Conservation (phyloP, 148 eudicot species). For the Amaranthus cruentus region DNA sequence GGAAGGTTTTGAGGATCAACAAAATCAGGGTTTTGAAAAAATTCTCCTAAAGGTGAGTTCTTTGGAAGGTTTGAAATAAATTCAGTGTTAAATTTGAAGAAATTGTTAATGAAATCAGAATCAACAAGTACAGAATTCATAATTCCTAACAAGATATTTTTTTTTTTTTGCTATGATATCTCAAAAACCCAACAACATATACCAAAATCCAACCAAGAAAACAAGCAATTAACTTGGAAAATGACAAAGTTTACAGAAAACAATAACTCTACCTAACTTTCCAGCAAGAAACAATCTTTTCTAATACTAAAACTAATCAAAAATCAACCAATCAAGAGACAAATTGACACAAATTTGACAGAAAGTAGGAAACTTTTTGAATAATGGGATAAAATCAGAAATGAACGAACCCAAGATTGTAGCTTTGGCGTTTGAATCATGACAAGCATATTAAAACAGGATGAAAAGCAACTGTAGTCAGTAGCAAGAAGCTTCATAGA, state of each 20-base stretch:
- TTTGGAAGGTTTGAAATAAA: slow-evolving; percentile 20
- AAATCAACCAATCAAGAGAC: neutral
- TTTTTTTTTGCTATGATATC: neutral
- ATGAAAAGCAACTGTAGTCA: neutral
- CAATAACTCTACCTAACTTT: no score
- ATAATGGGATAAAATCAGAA: neutral
- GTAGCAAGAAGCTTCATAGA: slow-evolving; percentile 25
- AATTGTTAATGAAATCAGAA: slow-evolving; percentile 27
- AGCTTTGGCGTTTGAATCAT: neutral
- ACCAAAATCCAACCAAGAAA: neutral
- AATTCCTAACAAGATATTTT: neutral
- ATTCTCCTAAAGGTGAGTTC: slow-evolving; percentile 19
- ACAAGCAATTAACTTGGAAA: neutral
- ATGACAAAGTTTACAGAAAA: no score
- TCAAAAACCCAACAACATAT: neutral
- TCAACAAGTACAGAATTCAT: slow-evolving; percentile 33
- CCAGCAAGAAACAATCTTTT: no score
- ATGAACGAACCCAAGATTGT: neutral
- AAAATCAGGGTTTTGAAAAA: slow-evolving; percentile 20
- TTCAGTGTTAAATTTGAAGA: slow-evolving; percentile 28
- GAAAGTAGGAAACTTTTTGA: neutral
- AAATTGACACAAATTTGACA: neutral
- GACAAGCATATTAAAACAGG: slow-evolving; percentile 2
- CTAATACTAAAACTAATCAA: neutral
- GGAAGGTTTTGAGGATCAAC: slow-evolving; percentile 7